Percentiles rank a stretch among this genome's conserved stretches.
These are phyloP conservation scores for Eucalyptus pumila DNA, from an alignment of 345 rosid genomes.

Conservation along the genomic window DNA sequence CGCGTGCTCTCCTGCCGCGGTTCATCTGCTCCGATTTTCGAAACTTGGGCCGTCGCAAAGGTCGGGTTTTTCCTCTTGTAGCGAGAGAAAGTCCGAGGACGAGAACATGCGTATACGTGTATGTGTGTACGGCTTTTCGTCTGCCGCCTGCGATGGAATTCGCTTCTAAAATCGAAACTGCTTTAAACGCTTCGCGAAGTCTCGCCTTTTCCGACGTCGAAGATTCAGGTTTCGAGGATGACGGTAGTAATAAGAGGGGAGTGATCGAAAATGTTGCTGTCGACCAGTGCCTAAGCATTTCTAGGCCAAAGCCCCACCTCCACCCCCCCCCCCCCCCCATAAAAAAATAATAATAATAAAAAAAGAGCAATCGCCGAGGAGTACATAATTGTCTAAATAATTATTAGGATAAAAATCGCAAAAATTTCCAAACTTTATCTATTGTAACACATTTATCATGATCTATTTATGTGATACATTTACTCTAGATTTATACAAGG, in stretches of 20 bases:
- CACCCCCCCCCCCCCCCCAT: no score
- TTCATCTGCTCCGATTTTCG: background rate
- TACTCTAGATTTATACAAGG: fast-evolving
- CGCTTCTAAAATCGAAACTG: background rate
- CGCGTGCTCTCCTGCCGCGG: background rate
- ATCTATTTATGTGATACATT: no score
- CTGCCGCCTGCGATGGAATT: background rate
- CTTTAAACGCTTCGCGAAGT: background rate
- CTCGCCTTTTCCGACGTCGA: background rate
- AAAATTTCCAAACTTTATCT: no score
- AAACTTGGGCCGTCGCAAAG: background rate
- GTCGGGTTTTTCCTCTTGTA: background rate
- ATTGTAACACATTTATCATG: no score
- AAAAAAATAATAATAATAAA: fast-evolving
- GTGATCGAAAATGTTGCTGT: background rate
- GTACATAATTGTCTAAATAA: background rate
- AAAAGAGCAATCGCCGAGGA: background rate
- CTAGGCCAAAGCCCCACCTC: background rate
- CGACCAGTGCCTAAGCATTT: background rate
- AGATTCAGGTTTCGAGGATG: background rate
- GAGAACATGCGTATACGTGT: background rate
- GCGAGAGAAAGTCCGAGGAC: background rate
- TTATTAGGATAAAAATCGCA: fast-evolving
- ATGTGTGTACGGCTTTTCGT: background rate
- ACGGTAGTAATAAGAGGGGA: background rate